Evolutionary conservation across 352 stramenopile species (phyloP).

Genomic region (Globisporangium spinosum): DNA sequence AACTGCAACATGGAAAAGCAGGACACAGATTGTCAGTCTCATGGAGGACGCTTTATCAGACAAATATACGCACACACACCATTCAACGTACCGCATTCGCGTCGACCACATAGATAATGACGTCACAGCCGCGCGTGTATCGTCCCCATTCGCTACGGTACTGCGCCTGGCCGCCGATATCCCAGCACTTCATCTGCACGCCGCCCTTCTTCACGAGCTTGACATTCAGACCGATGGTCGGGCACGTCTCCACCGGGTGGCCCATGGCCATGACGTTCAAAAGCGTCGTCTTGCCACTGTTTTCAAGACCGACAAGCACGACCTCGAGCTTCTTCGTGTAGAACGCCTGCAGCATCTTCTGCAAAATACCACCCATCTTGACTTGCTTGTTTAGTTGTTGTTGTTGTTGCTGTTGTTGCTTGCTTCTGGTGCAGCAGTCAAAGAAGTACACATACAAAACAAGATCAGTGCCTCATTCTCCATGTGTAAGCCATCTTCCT

Average conservation of each 20-base stretch:
- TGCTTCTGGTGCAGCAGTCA: neutral
- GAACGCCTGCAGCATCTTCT: constrained; percentile 94
- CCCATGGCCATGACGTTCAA: constrained; percentile 96
- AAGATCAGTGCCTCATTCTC: neutral
- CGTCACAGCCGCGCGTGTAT: constrained; percentile 96
- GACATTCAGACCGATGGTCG: constrained; percentile 97
- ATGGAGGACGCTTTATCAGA: neutral
- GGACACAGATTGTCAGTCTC: constrained; percentile 1
- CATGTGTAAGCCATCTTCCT: neutral
- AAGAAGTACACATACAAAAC: neutral
- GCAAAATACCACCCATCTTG: constrained; percentile 91
- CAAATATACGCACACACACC: neutral
- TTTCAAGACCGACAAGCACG: constrained; percentile 96
- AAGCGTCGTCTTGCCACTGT: constrained; percentile 96
- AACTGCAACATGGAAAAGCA: constrained; percentile 43
- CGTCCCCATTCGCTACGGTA: constrained; percentile 93
- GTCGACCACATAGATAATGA: constrained; percentile 99
- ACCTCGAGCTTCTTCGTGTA: constrained; percentile 98
- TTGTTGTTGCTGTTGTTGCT: neutral
- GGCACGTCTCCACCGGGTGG: constrained; percentile 93
- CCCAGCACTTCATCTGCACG: constrained; percentile 99
- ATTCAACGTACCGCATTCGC: constrained; percentile 85
- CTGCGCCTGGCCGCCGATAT: constrained; percentile 96
- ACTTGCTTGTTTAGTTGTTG: neutral
- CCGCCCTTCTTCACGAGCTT: constrained; percentile 95